Evolutionary conservation across 345 rosid species (phyloP).

Genomic region (Chamaenerion angustifolium): DNA sequence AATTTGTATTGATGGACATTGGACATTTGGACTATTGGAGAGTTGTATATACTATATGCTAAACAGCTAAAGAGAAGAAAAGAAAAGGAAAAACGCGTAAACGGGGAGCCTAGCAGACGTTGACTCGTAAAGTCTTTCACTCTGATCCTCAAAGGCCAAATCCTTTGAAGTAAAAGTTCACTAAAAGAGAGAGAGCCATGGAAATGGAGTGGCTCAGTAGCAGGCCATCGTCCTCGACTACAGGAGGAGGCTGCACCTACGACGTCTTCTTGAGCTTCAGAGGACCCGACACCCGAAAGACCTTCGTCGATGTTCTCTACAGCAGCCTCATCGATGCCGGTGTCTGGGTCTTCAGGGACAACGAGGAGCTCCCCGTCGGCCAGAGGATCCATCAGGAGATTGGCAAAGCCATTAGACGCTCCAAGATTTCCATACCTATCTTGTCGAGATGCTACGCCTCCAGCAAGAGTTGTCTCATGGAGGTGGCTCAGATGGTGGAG

Average conservation of each 20-base stretch:
- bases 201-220: too few species aligned
- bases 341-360: constrained; percentile 7
- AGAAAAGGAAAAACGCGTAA: too few species aligned
- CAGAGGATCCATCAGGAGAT: not conserved
- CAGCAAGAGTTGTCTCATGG: constrained; percentile 4
- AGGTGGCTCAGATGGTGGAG: constrained; percentile 6
- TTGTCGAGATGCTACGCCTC: constrained; percentile 6
- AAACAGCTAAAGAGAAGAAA: too few species aligned
- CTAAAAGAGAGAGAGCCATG: too few species aligned
- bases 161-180: too few species aligned
- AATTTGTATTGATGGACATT: too few species aligned
- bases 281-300: not conserved
- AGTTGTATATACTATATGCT: too few species aligned
- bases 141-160: too few species aligned
- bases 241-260: not conserved
- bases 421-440: constrained; percentile 2
- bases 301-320: constrained; percentile 7
- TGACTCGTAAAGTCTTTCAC: too few species aligned
- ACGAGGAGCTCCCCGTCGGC: constrained; percentile 1
- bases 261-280: constrained; percentile 11
- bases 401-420: not conserved
- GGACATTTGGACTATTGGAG: too few species aligned
- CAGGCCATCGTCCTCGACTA: too few species aligned
- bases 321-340: constrained; percentile 1
- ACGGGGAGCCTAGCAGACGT: too few species aligned